Percentiles rank a stretch among this genome's conserved stretches.
Evolutionary conservation across 1,139 yeast species (phyloP).

Genomic region (Geotrichum cucujoidarum): DNA sequence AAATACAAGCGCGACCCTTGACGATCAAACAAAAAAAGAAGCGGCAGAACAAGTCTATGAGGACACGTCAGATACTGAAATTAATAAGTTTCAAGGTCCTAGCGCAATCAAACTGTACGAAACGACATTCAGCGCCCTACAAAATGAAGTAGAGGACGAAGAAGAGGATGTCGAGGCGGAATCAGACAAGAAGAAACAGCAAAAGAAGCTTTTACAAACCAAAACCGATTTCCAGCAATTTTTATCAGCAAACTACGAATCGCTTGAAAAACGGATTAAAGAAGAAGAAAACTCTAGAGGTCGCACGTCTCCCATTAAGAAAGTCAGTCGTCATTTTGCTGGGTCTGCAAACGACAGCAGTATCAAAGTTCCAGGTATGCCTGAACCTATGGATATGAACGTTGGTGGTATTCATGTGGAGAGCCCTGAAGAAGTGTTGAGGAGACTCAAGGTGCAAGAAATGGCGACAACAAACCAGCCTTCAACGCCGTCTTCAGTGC

Average conservation of each 20-base stretch:
- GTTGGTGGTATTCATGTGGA: slow-evolving; percentile 35
- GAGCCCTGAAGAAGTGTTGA: slow-evolving; percentile 30
- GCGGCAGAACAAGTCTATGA: slow-evolving; percentile 9
- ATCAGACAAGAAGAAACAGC: not conserved
- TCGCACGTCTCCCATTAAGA: slow-evolving; percentile 11
- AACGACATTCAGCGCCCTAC: slow-evolving; percentile 3
- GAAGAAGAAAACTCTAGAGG: slow-evolving; percentile 8
- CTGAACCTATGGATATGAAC: slow-evolving; percentile 21
- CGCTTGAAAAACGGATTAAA: slow-evolving; percentile 19
- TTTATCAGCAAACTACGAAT: slow-evolving; percentile 26
- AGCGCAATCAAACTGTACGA: slow-evolving; percentile 10
- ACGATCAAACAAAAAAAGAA: not conserved
- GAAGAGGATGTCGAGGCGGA: not conserved
- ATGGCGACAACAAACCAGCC: slow-evolving; percentile 1
- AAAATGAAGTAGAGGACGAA: not conserved
- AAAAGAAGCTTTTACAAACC: not conserved
- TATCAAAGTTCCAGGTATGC: slow-evolving; percentile 6
- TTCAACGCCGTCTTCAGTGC: not conserved
- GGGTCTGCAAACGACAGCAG: not conserved
- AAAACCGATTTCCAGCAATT: slow-evolving; percentile 29
- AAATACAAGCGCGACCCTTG: not conserved
- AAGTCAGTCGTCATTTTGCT: slow-evolving; percentile 7
- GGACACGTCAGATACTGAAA: slow-evolving; percentile 4
- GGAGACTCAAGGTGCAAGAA: slow-evolving; percentile 28
- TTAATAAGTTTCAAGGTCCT: slow-evolving; percentile 5